phyloP scores from a whole-genome alignment of 176 grass and related monocot genomes.

The Saccharum spontaneum region DNA sequence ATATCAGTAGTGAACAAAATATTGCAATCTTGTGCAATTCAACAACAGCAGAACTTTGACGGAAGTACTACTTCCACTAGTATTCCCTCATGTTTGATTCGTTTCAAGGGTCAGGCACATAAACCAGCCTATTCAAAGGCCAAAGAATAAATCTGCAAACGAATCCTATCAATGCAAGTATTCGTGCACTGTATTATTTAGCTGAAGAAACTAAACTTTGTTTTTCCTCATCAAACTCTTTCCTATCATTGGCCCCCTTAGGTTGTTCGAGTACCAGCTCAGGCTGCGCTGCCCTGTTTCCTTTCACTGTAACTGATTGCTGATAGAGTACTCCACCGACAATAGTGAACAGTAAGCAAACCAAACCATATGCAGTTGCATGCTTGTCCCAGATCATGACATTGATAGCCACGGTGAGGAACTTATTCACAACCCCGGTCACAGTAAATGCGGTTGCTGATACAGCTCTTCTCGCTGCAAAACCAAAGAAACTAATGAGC shows the following conservation, averaged over 20 bases:
- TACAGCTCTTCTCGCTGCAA: slow-evolving; percentile 68
- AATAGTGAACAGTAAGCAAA: slow-evolving; percentile 69
- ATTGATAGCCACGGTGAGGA: slow-evolving; percentile 83
- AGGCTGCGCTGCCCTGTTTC: slow-evolving; percentile 16
- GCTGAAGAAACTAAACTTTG: slow-evolving; percentile 46
- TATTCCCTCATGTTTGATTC: neutral
- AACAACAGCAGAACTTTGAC: neutral
- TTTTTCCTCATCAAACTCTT: slow-evolving; percentile 47
- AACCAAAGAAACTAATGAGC: slow-evolving; percentile 88
- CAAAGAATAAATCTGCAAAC: slow-evolving; percentile 15
- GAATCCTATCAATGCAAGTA: slow-evolving; percentile 17
- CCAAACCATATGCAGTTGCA: slow-evolving; percentile 36
- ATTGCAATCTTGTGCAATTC: neutral
- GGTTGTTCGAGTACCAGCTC: slow-evolving; percentile 16
- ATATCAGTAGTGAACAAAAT: neutral
- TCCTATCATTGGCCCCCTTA: slow-evolving; percentile 5
- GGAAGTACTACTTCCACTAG: neutral
- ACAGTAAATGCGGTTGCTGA: slow-evolving; percentile 90
- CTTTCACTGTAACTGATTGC: slow-evolving; percentile 66
- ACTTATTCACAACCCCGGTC: slow-evolving; percentile 82
- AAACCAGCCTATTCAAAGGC: slow-evolving; percentile 16
- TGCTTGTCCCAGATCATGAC: slow-evolving; percentile 92
- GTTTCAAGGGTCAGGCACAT: neutral
- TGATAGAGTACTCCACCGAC: slow-evolving; percentile 75
- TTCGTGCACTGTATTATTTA: slow-evolving; percentile 33